Evolutionary conservation across 495 filamentous ascomycete species (phyloP).

Genomic region (Hypoxylon lienhwacheense): DNA sequence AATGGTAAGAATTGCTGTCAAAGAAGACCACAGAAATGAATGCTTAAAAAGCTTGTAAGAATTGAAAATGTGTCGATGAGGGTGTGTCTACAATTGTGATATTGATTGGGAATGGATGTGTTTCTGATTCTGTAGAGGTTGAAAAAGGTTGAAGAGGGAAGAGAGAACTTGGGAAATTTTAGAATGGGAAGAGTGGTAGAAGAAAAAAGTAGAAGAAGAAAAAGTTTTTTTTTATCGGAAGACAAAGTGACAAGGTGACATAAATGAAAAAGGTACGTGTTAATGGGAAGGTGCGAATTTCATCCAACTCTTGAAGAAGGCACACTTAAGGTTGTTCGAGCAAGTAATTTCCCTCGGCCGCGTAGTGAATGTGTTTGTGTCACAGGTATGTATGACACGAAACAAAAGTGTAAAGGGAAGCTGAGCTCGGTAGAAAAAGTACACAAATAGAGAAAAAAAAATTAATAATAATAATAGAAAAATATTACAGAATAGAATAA

Average conservation of each 20-base stretch:
- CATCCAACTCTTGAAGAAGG: slow-evolving; percentile 11
- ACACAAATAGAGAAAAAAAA: background rate
- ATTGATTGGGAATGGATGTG: slow-evolving; percentile 30
- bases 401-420: slow-evolving; percentile 16
- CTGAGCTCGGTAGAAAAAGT: slow-evolving; percentile 1
- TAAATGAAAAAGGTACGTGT: background rate
- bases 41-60: slow-evolving; percentile 43
- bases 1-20: slow-evolving; percentile 37
- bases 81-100: slow-evolving; percentile 30
- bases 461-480: background rate
- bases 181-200: slow-evolving; percentile 9
- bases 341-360: slow-evolving; percentile 26
- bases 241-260: slow-evolving; percentile 3
- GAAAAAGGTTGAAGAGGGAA: slow-evolving; percentile 24
- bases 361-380: slow-evolving; percentile 27
- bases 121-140: slow-evolving; percentile 22
- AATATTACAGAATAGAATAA: background rate
- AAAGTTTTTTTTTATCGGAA: slow-evolving; percentile 15
- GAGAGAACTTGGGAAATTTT: slow-evolving; percentile 10
- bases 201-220: no score
- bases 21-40: slow-evolving; percentile 27
- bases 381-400: slow-evolving; percentile 32
- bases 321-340: slow-evolving; percentile 13
- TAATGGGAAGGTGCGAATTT: slow-evolving; percentile 16
- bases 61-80: slow-evolving; percentile 26